These are phyloP conservation scores for Paraphysoderma sedebokerense DNA, from an alignment of 371 early-diverging fungal genomes.

Conservation along the genomic window DNA sequence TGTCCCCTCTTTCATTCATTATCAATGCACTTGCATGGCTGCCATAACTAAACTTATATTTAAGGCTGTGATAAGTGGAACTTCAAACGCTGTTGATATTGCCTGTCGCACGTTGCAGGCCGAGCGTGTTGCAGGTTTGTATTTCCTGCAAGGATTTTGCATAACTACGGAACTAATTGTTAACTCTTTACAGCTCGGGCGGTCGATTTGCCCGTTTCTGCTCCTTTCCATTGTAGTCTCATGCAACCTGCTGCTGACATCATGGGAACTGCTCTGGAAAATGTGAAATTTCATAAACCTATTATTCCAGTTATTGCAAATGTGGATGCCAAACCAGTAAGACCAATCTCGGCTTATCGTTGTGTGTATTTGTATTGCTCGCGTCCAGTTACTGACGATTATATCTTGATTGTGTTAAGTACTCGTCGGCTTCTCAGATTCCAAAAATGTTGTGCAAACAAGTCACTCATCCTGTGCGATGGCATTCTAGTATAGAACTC, in stretches of 20 bases:
- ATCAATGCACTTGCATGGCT: neutral
- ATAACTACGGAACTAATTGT: no score
- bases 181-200: no score
- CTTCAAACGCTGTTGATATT: conserved; percentile 63
- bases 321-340: conserved; percentile 71
- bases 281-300: conserved; percentile 38
- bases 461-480: conserved; percentile 70
- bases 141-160: no score
- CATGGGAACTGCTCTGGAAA: conserved; percentile 49
- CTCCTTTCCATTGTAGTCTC: conserved; percentile 84
- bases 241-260: conserved; percentile 68
- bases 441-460: conserved; percentile 51
- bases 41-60: conserved; percentile 3
- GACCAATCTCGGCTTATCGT: conserved; percentile 5
- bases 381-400: no score
- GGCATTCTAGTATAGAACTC: conserved; percentile 67
- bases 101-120: conserved; percentile 61
- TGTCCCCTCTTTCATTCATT: neutral
- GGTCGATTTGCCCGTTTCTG: conserved; percentile 80
- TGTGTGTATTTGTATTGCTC: neutral
- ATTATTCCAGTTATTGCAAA: conserved; percentile 74
- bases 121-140: conserved; percentile 57
- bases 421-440: conserved; percentile 22
- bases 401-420: no score
- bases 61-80: conserved; percentile 83